Conservation (phyloP, 352 stramenopile genomes). For the Phytophthora melonis region DNA sequence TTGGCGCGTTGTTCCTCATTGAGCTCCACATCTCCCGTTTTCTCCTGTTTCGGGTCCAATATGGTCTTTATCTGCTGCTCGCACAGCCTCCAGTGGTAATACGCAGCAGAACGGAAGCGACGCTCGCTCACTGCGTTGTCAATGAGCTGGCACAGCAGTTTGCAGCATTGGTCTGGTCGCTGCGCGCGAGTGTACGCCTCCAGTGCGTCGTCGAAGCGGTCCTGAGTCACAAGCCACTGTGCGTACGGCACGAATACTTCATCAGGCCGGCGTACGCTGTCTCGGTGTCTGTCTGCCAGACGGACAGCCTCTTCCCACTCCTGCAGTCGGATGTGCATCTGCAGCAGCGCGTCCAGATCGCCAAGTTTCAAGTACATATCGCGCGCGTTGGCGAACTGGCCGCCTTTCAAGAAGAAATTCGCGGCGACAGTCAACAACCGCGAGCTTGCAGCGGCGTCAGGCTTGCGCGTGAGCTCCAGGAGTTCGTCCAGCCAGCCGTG, state of each 20-base stretch:
- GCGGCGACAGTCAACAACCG: constrained; percentile 68
- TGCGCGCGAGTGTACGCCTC: constrained; percentile 89
- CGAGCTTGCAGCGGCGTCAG: constrained; percentile 52
- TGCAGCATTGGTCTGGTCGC: constrained; percentile 83
- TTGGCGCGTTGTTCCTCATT: constrained; percentile 40
- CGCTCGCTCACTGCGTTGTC: constrained; percentile 88
- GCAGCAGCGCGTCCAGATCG: constrained; percentile 87
- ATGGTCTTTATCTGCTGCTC: constrained; percentile 81
- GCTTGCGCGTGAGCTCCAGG: constrained; percentile 74
- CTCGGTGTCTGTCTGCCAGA: constrained; percentile 84
- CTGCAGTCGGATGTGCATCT: constrained; percentile 91
- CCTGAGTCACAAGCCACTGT: constrained; percentile 92
- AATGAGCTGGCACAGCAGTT: constrained; percentile 90
- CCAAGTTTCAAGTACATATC: constrained; percentile 87
- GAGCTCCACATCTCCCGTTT: constrained; percentile 26
- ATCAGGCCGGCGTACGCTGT: constrained; percentile 85
- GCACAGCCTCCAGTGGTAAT: constrained; percentile 94
- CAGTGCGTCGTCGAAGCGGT: constrained; percentile 94
- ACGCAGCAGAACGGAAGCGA: constrained; percentile 91
- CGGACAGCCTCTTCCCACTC: constrained; percentile 94
- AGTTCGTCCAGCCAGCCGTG: constrained; percentile 90
- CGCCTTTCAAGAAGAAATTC: constrained; percentile 72
- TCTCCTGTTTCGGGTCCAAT: constrained; percentile 10
- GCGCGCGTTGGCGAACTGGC: constrained; percentile 80
- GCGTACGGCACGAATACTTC: constrained; percentile 94